These are phyloP conservation scores for Trichoderma sp. DNA, from an alignment of 2,329 filamentous ascomycete genomes.

Conservation along the genomic window DNA sequence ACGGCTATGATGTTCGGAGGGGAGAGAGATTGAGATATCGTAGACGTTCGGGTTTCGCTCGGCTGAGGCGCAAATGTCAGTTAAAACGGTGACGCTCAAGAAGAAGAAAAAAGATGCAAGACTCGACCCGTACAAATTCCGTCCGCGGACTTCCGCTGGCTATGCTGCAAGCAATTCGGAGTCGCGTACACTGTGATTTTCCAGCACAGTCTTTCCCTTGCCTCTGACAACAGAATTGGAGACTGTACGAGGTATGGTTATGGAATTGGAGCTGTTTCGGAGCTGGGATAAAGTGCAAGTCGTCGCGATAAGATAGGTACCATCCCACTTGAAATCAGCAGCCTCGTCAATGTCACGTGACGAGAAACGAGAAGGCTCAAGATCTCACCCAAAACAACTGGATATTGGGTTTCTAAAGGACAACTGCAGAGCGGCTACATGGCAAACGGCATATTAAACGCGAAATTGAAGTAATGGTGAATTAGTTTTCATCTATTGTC, in stretches of 20 bases:
- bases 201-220: not conserved
- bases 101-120: not conserved
- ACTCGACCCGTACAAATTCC: not conserved
- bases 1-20: no score
- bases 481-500: slow-evolving; percentile 40
- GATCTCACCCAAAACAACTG: not conserved
- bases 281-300: slow-evolving; percentile 7
- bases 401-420: not conserved
- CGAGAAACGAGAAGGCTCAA: not conserved
- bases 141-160: not conserved
- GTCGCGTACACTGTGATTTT: not conserved
- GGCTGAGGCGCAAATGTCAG: not conserved
- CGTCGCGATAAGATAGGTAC: slow-evolving; percentile 24
- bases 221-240: not conserved
- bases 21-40: no score
- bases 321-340: not conserved
- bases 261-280: slow-evolving; percentile 1
- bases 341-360: slow-evolving; percentile 14
- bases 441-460: no score
- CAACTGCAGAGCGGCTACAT: no score
- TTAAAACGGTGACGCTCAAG: not conserved
- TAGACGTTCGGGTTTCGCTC: not conserved
- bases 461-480: not conserved
- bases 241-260: not conserved
- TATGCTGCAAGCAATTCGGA: not conserved